Conservation (phyloP, 371 early-diverging fungal species). For the Mortierella sp. region DNA sequence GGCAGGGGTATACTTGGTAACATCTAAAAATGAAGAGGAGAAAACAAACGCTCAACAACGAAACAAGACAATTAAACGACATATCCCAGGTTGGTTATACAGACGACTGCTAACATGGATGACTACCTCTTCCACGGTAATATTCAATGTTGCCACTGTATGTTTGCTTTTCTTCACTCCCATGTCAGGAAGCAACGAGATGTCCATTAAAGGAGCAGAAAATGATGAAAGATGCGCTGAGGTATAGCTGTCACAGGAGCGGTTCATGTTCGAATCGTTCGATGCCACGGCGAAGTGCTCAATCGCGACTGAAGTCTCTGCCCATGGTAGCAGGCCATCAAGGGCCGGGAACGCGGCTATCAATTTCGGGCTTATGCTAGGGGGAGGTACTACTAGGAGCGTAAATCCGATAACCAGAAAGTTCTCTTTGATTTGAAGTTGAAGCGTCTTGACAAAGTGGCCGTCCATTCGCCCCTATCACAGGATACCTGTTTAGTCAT, state of each 20-base stretch:
- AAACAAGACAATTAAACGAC: background rate
- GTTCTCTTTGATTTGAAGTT: slow-evolving; percentile 38
- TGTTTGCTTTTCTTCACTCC: slow-evolving; percentile 46
- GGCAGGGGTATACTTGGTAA: slow-evolving; percentile 22
- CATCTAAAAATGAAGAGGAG: slow-evolving; percentile 6
- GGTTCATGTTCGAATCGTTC: background rate
- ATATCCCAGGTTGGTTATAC: background rate
- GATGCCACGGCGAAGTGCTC: slow-evolving; percentile 36
- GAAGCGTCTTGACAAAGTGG: slow-evolving; percentile 43
- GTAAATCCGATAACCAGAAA: slow-evolving; percentile 48
- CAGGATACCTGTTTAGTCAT: slow-evolving; percentile 1
- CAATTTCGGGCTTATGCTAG: slow-evolving; percentile 20
- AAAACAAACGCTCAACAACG: background rate
- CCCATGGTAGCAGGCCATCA: slow-evolving; percentile 53
- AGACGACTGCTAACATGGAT: background rate
- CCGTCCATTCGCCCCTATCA: slow-evolving; percentile 34
- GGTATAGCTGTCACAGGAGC: background rate
- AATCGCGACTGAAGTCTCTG: slow-evolving; percentile 47
- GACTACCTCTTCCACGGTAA: slow-evolving; percentile 44
- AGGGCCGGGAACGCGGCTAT: slow-evolving; percentile 32
- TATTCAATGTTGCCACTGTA: slow-evolving; percentile 36
- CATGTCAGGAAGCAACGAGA: slow-evolving; percentile 11
- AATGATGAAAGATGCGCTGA: slow-evolving; percentile 7
- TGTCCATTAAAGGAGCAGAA: slow-evolving; percentile 31
- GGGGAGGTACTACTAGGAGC: slow-evolving; percentile 39